Evolutionary conservation across 192 early-diverging fungal genomes (phyloP).

Genomic region (Chytriomyces confervae): DNA sequence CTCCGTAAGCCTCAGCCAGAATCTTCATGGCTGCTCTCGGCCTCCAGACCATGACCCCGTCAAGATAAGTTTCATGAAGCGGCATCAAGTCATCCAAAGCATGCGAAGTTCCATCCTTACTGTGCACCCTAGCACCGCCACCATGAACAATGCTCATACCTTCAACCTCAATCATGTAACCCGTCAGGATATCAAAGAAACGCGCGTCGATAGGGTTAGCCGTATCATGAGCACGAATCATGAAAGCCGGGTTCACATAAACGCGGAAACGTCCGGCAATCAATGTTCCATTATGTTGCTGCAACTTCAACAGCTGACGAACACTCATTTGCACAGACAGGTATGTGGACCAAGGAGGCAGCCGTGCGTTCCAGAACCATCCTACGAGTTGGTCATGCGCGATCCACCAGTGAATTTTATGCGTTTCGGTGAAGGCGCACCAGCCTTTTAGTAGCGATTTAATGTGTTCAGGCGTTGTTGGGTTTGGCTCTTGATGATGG

Average conservation of each 20-base stretch:
- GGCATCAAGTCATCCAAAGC: conserved; percentile 17
- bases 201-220: conserved; percentile 13
- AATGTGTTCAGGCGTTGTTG: no score
- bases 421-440: no score
- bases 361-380: conserved; percentile 24
- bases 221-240: background rate
- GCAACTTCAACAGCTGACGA: background rate
- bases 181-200: conserved; percentile 9
- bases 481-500: no score
- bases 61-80: background rate
- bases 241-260: conserved; percentile 6
- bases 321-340: conserved; percentile 6
- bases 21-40: conserved; percentile 9
- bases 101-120: conserved; percentile 4
- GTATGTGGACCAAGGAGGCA: conserved; percentile 11
- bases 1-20: background rate
- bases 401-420: conserved; percentile 6
- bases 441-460: no score
- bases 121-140: background rate
- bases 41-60: conserved; percentile 16
- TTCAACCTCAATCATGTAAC: conserved; percentile 19
- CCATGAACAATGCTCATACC: background rate
- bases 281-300: conserved; percentile 16
- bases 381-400: conserved; percentile 6
- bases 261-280: conserved; percentile 14